phyloP scores from a whole-genome alignment of 345 rosid genomes.

The Nephelium lappaceum region DNA sequence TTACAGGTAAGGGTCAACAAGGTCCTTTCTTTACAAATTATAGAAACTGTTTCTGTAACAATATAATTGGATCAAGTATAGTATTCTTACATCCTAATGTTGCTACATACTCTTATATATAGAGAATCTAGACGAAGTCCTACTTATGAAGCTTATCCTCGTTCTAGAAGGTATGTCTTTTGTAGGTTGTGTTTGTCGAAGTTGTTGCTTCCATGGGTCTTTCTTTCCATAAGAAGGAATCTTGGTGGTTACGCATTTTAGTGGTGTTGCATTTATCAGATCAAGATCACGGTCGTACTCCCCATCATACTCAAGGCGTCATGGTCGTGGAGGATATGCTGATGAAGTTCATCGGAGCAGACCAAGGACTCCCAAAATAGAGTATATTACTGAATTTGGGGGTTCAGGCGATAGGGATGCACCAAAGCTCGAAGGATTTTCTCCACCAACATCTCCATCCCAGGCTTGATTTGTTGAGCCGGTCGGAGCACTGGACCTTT shows the following conservation, averaged over 20 bases:
- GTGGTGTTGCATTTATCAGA: conserved; percentile 33
- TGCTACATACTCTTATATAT: conserved; percentile 11
- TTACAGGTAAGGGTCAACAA: conserved; percentile 55
- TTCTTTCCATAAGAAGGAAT: not conserved
- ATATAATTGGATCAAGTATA: not conserved
- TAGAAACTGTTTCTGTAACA: not conserved
- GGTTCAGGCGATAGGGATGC: conserved; percentile 66
- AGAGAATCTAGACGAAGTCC: conserved; percentile 95
- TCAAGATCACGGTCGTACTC: conserved; percentile 81
- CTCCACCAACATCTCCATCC: conserved; percentile 85
- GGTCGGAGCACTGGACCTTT: conserved; percentile 99
- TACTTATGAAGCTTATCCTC: conserved; percentile 94
- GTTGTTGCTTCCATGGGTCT: not conserved
- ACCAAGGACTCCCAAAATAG: conserved; percentile 75
- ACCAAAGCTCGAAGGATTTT: conserved; percentile 75
- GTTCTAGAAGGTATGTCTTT: conserved; percentile 64
- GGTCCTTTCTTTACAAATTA: not conserved
- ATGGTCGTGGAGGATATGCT: conserved; percentile 57
- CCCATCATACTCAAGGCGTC: conserved; percentile 72
- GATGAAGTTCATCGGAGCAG: conserved; percentile 64
- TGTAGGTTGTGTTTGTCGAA: not conserved
- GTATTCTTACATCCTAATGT: conserved; percentile 21
- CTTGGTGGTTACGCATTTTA: not conserved
- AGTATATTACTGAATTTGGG: conserved; percentile 94
- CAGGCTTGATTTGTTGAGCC: conserved; percentile 67